Evolutionary conservation across 23 red algal genomes (phyloP), one percentile per base, ranked within the genome.

Genomic region (Gracilaria caudata): DNA sequence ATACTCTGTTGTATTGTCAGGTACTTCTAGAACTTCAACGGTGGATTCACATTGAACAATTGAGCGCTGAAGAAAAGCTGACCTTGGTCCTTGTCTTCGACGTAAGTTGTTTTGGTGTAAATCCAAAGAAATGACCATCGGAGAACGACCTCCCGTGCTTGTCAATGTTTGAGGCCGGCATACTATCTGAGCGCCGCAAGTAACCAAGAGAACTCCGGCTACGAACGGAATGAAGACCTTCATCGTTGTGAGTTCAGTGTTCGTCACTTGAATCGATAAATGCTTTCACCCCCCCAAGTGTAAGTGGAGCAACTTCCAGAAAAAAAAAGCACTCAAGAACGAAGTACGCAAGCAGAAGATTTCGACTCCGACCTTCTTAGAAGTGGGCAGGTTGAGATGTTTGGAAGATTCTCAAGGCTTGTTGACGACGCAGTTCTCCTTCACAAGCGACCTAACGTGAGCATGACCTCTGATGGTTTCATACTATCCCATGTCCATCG

Each of bases 21-120:
- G 82, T 14, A 86, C 82, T 24, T 44, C 32, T 46, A 86, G 65
- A 28, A 86, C 65, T 54, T 86, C 82, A 38, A 86, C 65, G 56
- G 39, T 37, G 35, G 43, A 34, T 0, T 47, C n/a, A 33, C 82
- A 86, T 8, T 68, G 65, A 8, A 73, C 82, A 56, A 86, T 86
- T 21, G 82, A 86, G 36, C 82, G 37, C 26, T 75, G 70, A 39
- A 75, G 39, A 45, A 75, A 17, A 1, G 39, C 39, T 11, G 70
- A 10, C 0, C 26, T 46, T 46, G 70, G 70, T 46, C 70, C 70
- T 75, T 40, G 37, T 17, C 70, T 75, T 29, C 70, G 37, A 24
- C 37, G 43, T 4, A 75, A 47, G 29, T 8, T 49, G 38, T 47
- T 75, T 75, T 29, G 19, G 7, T 36, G 70, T 0, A 75, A 38